phyloP scores from a whole-genome alignment of 306 rosid species.

The Cucumis melo region DNA sequence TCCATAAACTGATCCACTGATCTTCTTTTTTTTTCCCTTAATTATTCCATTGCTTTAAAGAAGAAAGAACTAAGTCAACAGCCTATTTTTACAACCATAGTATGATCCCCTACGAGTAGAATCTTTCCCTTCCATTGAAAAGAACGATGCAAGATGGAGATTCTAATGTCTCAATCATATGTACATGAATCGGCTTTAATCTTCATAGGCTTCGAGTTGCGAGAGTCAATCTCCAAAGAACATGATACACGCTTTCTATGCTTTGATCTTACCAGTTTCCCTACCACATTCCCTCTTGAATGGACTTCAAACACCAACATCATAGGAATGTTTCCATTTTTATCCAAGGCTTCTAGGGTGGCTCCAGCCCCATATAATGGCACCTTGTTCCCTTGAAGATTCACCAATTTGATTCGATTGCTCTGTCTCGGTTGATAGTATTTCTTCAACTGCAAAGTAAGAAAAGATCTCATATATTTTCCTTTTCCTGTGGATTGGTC shows the following conservation, averaged over 20 bases:
- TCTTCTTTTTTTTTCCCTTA: not conserved
- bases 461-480: not conserved
- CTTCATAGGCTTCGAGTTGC: conserved; percentile 32
- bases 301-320: conserved; percentile 44
- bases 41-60: not conserved
- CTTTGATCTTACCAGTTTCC: conserved; percentile 57
- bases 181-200: conserved; percentile 35
- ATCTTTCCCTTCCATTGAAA: not conserved
- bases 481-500: not conserved
- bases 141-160: not conserved
- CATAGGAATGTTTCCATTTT: conserved; percentile 38
- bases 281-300: conserved; percentile 45
- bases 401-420: conserved; percentile 22
- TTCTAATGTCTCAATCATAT: conserved; percentile 20
- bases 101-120: not conserved
- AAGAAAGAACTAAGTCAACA: not conserved
- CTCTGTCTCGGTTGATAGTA: conserved; percentile 67
- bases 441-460: conserved; percentile 41
- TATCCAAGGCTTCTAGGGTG: conserved; percentile 28
- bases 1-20: not conserved
- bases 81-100: not conserved
- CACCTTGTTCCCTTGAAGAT: conserved; percentile 56
- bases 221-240: conserved; percentile 30
- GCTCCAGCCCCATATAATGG: conserved; percentile 78
- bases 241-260: conserved; percentile 38